A percentile compares a stretch with the other conserved stretches of the same genome.
Conservation (phyloP, 805 yeast species). For the Candida methanosorbosa region DNA sequence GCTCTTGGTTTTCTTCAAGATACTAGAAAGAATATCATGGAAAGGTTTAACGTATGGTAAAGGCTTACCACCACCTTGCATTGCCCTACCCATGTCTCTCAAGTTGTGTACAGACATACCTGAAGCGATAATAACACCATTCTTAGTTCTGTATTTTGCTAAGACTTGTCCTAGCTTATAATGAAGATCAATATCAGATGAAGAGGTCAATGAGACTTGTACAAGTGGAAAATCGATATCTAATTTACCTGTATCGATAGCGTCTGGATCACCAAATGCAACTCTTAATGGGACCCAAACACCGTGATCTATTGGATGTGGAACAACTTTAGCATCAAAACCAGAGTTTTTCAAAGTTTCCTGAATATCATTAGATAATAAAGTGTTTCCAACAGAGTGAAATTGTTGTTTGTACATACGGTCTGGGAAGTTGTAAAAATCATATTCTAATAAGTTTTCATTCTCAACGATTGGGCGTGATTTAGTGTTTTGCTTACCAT, state of each 20-base stretch:
- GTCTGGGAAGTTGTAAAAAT: constrained; percentile 65
- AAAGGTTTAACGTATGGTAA: constrained; percentile 47
- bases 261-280: constrained; percentile 41
- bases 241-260: constrained; percentile 25
- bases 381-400: constrained; percentile 36
- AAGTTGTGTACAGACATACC: constrained; percentile 81
- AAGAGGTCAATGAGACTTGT: constrained; percentile 40
- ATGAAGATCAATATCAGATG: constrained; percentile 33
- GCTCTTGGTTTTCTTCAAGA: constrained; percentile 24
- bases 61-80: constrained; percentile 11
- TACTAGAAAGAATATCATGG: constrained; percentile 34
- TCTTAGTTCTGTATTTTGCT: constrained; percentile 39
- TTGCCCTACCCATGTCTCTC: constrained; percentile 36
- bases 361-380: constrained; percentile 36
- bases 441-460: constrained; percentile 59
- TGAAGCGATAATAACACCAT: constrained; percentile 49
- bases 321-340: constrained; percentile 32
- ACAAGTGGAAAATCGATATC: constrained; percentile 40
- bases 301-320: constrained; percentile 78
- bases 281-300: constrained; percentile 75
- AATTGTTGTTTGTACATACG: constrained; percentile 57
- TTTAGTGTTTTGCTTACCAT: constrained; percentile 4
- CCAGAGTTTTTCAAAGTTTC: constrained; percentile 32
- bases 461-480: constrained; percentile 12
- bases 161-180: constrained; percentile 50